These are phyloP conservation scores for Geosmithia morbida DNA, from an alignment of 2,329 filamentous ascomycete genomes.

Conservation along the genomic window DNA sequence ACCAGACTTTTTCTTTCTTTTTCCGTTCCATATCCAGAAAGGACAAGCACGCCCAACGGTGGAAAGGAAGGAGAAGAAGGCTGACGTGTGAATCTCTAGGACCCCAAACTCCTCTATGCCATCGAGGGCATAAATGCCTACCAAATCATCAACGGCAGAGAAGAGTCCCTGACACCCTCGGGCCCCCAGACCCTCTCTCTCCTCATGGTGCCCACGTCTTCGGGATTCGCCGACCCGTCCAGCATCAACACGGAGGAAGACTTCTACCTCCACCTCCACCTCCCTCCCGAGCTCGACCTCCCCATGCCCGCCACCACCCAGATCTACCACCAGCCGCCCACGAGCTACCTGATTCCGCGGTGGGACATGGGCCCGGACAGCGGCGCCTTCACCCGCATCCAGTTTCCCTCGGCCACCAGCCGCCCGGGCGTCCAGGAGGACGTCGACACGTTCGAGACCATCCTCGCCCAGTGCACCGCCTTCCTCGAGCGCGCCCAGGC, in stretches of 20 bases:
- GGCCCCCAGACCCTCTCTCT: constrained; percentile 86
- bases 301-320: constrained; percentile 90
- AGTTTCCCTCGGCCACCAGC: constrained; percentile 65
- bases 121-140: constrained; percentile 82
- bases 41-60: no score
- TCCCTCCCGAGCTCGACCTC: constrained; percentile 87
- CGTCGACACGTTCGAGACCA: constrained; percentile 92
- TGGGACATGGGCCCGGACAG: constrained; percentile 85
- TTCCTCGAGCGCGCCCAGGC: constrained; percentile 76
- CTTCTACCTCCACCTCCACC: constrained; percentile 91
- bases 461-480: constrained; percentile 91
- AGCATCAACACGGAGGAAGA: constrained; percentile 58
- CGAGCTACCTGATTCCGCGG: constrained; percentile 84
- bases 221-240: constrained; percentile 44
- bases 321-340: constrained; percentile 90
- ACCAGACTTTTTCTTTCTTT: no score
- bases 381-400: constrained; percentile 83
- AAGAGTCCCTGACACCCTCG: constrained; percentile 67
- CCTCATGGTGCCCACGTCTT: constrained; percentile 88
- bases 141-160: constrained; percentile 78
- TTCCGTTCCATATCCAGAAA: background rate
- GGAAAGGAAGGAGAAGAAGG: no score
- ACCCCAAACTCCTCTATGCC: constrained; percentile 53
- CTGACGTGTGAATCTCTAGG: constrained; percentile 16
- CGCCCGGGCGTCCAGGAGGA: constrained; percentile 74